Evolutionary conservation across 2,329 filamentous ascomycete species (phyloP).

Genomic region (Aureobasidium zeae): DNA sequence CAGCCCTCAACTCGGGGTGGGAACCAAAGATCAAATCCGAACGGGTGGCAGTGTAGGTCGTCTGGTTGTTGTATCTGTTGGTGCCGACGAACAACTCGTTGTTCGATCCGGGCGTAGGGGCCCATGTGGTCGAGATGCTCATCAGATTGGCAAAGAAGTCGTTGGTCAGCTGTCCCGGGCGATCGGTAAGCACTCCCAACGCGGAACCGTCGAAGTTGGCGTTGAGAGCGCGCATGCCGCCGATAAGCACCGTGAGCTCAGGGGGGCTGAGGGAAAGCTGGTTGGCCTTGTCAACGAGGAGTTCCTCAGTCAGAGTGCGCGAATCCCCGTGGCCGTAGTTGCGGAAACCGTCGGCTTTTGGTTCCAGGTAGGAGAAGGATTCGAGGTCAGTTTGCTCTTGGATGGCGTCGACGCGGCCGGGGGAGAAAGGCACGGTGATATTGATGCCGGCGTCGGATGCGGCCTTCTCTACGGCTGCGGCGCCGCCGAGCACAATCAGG

Average conservation of each 20-base stretch:
- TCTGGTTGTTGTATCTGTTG: slow-evolving; percentile 55
- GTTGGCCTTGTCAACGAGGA: slow-evolving; percentile 62
- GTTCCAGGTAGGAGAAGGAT: slow-evolving; percentile 58
- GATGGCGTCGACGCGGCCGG: slow-evolving; percentile 62
- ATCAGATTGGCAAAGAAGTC: slow-evolving; percentile 78
- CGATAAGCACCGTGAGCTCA: slow-evolving; percentile 61
- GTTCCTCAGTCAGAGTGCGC: slow-evolving; percentile 57
- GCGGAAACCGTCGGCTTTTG: slow-evolving; percentile 65
- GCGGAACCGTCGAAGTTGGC: slow-evolving; percentile 62
- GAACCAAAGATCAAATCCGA: slow-evolving; percentile 62
- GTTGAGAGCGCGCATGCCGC: slow-evolving; percentile 60
- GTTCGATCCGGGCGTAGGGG: slow-evolving; percentile 41
- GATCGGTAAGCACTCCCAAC: slow-evolving; percentile 58
- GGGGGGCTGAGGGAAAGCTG: slow-evolving; percentile 61
- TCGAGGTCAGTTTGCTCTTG: slow-evolving; percentile 61
- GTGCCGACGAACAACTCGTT: slow-evolving; percentile 55
- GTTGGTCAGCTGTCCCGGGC: slow-evolving; percentile 61
- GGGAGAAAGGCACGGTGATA: slow-evolving; percentile 58
- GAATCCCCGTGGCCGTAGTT: slow-evolving; percentile 59
- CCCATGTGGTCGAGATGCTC: slow-evolving; percentile 57
- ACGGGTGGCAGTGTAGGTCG: slow-evolving; percentile 62
- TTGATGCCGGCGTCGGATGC: too few species aligned
- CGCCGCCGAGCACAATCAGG: slow-evolving; percentile 65
- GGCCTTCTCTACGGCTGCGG: slow-evolving; percentile 63
- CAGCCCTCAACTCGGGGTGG: slow-evolving; percentile 63